These are phyloP conservation scores for Sporothrix sp. DNA, from an alignment of 2,329 filamentous ascomycete species.

Conservation along the genomic window DNA sequence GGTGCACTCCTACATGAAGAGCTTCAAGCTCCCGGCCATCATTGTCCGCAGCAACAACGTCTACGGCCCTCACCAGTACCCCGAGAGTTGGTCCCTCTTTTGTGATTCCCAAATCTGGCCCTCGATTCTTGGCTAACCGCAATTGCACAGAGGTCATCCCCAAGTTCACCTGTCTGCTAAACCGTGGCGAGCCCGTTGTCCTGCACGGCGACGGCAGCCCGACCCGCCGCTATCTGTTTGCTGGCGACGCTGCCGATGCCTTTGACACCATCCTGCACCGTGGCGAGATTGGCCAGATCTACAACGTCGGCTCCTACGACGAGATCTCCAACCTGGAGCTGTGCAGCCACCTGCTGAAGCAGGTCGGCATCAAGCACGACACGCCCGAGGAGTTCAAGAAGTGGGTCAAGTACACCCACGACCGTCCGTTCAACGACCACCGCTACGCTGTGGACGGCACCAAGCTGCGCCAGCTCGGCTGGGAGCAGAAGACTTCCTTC, in stretches of 20 bases:
- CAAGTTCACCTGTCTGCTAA: slow-evolving; percentile 66
- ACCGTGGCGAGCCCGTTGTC: slow-evolving; percentile 55
- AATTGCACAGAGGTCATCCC: slow-evolving; percentile 63
- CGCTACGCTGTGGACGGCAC: slow-evolving; percentile 62
- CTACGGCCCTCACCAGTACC: slow-evolving; percentile 75
- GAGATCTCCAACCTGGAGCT: slow-evolving; percentile 67
- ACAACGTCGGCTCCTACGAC: slow-evolving; percentile 72
- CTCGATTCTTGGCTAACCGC: slow-evolving; percentile 1
- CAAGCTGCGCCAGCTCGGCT: slow-evolving; percentile 57
- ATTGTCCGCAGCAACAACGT: slow-evolving; percentile 79
- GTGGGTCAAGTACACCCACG: slow-evolving; percentile 65
- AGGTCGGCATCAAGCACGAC: slow-evolving; percentile 47
- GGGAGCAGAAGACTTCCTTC: slow-evolving; percentile 58
- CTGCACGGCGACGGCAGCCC: slow-evolving; percentile 69
- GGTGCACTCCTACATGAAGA: slow-evolving; percentile 78
- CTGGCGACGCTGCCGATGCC: slow-evolving; percentile 68
- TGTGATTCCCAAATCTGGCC: no score
- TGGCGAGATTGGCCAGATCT: slow-evolving; percentile 63
- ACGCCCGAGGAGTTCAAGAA: slow-evolving; percentile 44
- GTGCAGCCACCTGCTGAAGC: slow-evolving; percentile 52
- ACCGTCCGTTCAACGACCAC: slow-evolving; percentile 70
- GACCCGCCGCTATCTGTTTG: slow-evolving; percentile 67
- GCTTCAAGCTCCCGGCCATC: slow-evolving; percentile 69
- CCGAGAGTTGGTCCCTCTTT: no score
- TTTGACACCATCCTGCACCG: slow-evolving; percentile 78